Percentiles rank a stretch among this genome's conserved stretches.
These are phyloP conservation scores for Suillus spraguei DNA, from an alignment of 768 basidiomycete species.

Conservation along the genomic window DNA sequence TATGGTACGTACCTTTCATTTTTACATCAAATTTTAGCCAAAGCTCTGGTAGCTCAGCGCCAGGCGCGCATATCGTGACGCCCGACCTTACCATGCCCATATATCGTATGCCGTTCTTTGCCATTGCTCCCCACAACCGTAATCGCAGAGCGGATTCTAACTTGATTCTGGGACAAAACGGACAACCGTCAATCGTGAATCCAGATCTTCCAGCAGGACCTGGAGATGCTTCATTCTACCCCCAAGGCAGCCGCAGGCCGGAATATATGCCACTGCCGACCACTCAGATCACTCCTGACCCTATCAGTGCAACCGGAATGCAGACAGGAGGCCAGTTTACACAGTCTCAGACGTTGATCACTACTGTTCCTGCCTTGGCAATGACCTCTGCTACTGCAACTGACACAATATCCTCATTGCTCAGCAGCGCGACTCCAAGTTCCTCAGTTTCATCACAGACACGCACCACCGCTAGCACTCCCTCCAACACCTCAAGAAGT, in stretches of 20 bases:
- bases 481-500: background rate
- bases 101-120: background rate
- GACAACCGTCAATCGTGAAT: background rate
- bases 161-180: background rate
- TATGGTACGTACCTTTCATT: background rate
- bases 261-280: background rate
- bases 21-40: background rate
- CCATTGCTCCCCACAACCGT: background rate
- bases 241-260: conserved; percentile 1
- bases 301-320: background rate
- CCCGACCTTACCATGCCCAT: background rate
- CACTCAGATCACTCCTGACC: background rate
- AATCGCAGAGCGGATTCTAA: background rate
- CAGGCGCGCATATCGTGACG: background rate
- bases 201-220: background rate
- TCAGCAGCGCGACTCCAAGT: conserved; percentile 7
- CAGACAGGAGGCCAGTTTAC: background rate
- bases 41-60: conserved; percentile 6
- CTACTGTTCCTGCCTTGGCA: background rate
- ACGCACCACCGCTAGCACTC: background rate
- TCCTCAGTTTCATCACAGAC: background rate
- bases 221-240: background rate
- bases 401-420: conserved; percentile 7
- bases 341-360: background rate
- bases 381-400: conserved; percentile 17